Evolutionary conservation across 768 basidiomycete genomes (phyloP).

Genomic region (Artomyces pyxidatus): DNA sequence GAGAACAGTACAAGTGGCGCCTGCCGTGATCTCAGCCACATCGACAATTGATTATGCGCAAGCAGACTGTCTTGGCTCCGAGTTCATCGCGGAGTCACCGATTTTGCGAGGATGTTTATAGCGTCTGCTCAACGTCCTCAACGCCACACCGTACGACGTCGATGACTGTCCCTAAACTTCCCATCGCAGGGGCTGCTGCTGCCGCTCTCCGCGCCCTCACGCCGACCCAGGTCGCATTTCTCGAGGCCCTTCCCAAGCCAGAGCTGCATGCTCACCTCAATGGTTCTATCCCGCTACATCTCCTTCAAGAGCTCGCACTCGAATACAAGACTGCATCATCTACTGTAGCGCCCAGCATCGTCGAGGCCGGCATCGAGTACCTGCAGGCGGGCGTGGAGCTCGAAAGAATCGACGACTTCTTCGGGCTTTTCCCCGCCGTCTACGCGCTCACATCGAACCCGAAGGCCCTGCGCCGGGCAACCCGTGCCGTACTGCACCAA

Average conservation of each 20-base stretch:
- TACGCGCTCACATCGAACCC: constrained; percentile 68
- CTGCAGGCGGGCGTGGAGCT: constrained; percentile 36
- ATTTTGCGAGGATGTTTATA: too few species aligned
- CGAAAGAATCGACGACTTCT: constrained; percentile 62
- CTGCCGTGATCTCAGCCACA: background rate
- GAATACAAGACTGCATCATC: constrained; percentile 22
- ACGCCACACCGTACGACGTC: too few species aligned
- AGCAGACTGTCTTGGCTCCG: too few species aligned
- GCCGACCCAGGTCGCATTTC: constrained; percentile 44
- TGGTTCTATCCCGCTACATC: constrained; percentile 65
- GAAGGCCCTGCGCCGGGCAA: constrained; percentile 41
- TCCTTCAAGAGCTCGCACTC: constrained; percentile 54
- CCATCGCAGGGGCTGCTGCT: constrained; percentile 28
- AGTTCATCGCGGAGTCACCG: too few species aligned
- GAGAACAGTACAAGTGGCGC: background rate
- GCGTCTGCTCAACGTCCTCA: too few species aligned
- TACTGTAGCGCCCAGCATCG: constrained; percentile 3
- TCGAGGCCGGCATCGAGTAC: constrained; percentile 36
- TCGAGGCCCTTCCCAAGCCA: constrained; percentile 64
- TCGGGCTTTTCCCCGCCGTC: constrained; percentile 67
- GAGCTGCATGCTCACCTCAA: constrained; percentile 85
- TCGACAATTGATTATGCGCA: too few species aligned
- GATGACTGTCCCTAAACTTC: too few species aligned
- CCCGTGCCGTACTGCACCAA: constrained; percentile 53
- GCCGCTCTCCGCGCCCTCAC: constrained; percentile 48